Percentiles rank a stretch among this genome's conserved stretches.
These are phyloP conservation scores for Aspergillus sp. DNA, from an alignment of 2,329 filamentous ascomycete species.

Conservation along the genomic window DNA sequence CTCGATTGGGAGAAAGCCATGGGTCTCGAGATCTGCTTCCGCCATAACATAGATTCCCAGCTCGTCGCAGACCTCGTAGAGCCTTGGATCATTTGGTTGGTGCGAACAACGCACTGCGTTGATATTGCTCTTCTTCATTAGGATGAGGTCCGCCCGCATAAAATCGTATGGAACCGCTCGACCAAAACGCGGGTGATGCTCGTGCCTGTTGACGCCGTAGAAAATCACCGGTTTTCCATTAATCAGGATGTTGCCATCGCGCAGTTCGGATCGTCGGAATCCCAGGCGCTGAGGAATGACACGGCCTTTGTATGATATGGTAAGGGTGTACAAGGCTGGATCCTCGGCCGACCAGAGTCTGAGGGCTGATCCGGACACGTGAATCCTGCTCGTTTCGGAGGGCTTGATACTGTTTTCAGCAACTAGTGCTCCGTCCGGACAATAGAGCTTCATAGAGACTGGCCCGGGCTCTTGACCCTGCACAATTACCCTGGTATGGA, in stretches of 20 bases:
- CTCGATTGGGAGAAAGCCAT: constrained; percentile 14
- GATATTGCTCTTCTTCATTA: constrained; percentile 74
- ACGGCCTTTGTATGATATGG: constrained; percentile 38
- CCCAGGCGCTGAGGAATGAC: constrained; percentile 62
- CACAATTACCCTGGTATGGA: constrained; percentile 55
- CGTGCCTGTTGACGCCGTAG: constrained; percentile 70
- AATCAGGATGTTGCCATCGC: constrained; percentile 57
- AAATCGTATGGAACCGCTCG: constrained; percentile 67
- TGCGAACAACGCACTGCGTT: constrained; percentile 73
- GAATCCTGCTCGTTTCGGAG: constrained; percentile 53
- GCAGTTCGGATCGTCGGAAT: constrained; percentile 68
- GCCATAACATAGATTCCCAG: constrained; percentile 16
- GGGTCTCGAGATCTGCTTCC: constrained; percentile 19
- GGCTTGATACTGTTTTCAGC: neutral
- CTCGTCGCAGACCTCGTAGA: constrained; percentile 18
- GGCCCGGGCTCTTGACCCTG: constrained; percentile 44
- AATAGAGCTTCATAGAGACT: neutral
- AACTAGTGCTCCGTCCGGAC: neutral
- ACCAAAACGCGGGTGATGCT: constrained; percentile 68
- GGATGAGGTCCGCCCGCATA: constrained; percentile 63
- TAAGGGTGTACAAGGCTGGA: constrained; percentile 63
- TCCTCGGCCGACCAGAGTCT: constrained; percentile 71
- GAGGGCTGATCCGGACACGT: constrained; percentile 45
- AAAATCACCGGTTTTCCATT: constrained; percentile 67
- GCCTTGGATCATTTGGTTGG: constrained; percentile 56